Conservation (phyloP, 176 grass and related monocot species). For the Tillandsia leiboldiana region DNA sequence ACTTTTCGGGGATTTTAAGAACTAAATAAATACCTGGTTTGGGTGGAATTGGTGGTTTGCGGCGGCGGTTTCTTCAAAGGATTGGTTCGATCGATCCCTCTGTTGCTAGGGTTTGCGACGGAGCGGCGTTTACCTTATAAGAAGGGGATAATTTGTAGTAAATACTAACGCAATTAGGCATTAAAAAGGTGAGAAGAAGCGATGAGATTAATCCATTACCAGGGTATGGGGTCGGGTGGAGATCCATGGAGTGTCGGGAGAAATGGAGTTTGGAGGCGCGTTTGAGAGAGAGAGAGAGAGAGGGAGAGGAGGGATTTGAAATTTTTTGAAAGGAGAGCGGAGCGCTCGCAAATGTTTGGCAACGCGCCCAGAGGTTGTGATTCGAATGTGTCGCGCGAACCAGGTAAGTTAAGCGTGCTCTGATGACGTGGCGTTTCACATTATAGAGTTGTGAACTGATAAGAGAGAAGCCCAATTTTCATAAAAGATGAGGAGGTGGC, state of each 20-base stretch:
- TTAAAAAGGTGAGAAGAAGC: background rate
- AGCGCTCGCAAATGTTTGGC: background rate
- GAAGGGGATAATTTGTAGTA: background rate
- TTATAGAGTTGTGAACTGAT: too few species aligned
- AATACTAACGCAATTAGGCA: background rate
- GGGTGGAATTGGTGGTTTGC: background rate
- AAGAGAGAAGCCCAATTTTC: too few species aligned
- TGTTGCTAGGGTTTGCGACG: background rate
- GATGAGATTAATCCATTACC: conserved; percentile 17
- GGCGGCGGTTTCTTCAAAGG: conserved; percentile 18
- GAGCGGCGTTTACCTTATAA: conserved; percentile 27
- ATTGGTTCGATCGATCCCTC: conserved; percentile 5
- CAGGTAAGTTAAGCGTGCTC: background rate
- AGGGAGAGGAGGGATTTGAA: conserved; percentile 4
- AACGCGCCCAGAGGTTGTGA: background rate
- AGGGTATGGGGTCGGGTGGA: conserved; percentile 32
- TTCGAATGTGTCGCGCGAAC: background rate
- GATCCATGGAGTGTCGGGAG: conserved; percentile 24
- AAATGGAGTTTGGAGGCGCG: background rate
- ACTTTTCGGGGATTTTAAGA: background rate
- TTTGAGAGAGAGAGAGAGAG: background rate
- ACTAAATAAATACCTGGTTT: conserved; percentile 8
- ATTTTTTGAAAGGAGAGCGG: background rate
- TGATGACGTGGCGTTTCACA: too few species aligned
- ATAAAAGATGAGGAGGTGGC: too few species aligned